Base-by-base conservation (phyloP, 768 basidiomycete genomes). In the Macrolepiota dolichaula region DNA sequence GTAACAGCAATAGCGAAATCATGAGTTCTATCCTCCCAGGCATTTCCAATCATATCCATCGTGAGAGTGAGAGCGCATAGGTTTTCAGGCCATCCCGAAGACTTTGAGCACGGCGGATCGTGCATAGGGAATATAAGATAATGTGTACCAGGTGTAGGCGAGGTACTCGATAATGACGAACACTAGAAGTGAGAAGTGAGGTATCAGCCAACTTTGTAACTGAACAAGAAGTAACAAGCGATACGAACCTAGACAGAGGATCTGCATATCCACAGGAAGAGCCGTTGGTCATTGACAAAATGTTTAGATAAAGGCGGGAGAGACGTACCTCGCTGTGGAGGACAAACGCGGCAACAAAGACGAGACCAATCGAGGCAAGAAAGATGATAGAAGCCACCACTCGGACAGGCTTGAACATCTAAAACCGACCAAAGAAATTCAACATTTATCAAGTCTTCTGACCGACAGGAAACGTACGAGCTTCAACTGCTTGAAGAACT, bases 371-470 rank as follows among this genome's bases (percentile, higher is more conserved):
- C 15, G 89, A 86, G 0, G 74, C 89, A 12, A 98, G 71, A 71
- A 96, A 85, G 37, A 95, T 69, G 61, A 94, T 71, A 1, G 92
- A 86, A 2, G 95, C 94, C 19, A 92, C 75, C 5, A 96, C 74
- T 55, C 95, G 92, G 22, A 96, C 84, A 53, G 94, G 91, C 74
- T 95, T 95, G 83, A 96, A 96, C 94, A 96, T 96, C 93, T 94
- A 27, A 4, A 4, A 3, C 7, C 9, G 12, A 11, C 47, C 15
- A 44, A n/a, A n/a, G 13, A 11, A 42, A 42, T 13, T 49, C 47
- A 49, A 13, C 47, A 15, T 49, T 1, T 6, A 49, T 27, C 47
- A 49, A 2, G 12, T 49, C 9, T 9, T 19, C 46, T 15, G 22
- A 47, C 24, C 5, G 13, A 25, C 46, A 47, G n/a, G 47, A 13